Evolutionary conservation across 371 early-diverging fungal genomes (phyloP).

Genomic region (Mucor velutinosus): DNA sequence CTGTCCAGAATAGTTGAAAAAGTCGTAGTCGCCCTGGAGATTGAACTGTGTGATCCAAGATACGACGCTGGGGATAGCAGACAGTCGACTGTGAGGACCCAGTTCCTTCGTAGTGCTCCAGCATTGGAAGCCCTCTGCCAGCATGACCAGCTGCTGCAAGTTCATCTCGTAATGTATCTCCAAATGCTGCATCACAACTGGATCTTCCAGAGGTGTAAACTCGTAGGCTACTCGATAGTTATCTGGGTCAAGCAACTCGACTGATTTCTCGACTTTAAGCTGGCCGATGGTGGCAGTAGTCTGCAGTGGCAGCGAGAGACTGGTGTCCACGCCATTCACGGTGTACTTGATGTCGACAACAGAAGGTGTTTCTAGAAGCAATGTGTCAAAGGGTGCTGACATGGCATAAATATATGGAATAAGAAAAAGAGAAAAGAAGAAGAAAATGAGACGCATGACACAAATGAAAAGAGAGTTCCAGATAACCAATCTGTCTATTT

Average conservation of each 20-base stretch:
- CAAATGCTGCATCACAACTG: constrained; percentile 1
- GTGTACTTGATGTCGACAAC: constrained; percentile 1
- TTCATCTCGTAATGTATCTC: constrained; percentile 29
- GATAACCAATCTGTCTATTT: background rate
- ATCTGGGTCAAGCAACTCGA: background rate
- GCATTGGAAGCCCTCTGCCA: constrained; percentile 62
- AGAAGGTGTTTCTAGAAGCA: constrained; percentile 5
- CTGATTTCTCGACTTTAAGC: background rate
- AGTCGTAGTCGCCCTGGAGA: constrained; percentile 58
- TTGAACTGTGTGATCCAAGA: constrained; percentile 46
- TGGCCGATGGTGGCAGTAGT: background rate
- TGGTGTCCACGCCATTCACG: background rate
- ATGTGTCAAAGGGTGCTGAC: background rate
- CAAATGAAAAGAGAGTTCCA: background rate
- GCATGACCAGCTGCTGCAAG: constrained; percentile 36
- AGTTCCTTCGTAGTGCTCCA: constrained; percentile 55
- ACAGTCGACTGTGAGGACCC: constrained; percentile 22
- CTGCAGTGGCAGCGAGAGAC: background rate
- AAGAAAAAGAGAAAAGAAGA: background rate
- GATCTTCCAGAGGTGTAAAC: background rate
- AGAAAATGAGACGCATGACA: background rate
- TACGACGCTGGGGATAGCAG: constrained; percentile 35
- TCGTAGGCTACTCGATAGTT: background rate
- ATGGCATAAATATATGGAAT: background rate
- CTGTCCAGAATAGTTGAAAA: constrained; percentile 52